A percentile compares a stretch with the other conserved stretches of the same genome.
These are phyloP conservation scores for Trichosporon asahii DNA, from an alignment of 1,284 basidiomycete genomes.

Conservation along the genomic window DNA sequence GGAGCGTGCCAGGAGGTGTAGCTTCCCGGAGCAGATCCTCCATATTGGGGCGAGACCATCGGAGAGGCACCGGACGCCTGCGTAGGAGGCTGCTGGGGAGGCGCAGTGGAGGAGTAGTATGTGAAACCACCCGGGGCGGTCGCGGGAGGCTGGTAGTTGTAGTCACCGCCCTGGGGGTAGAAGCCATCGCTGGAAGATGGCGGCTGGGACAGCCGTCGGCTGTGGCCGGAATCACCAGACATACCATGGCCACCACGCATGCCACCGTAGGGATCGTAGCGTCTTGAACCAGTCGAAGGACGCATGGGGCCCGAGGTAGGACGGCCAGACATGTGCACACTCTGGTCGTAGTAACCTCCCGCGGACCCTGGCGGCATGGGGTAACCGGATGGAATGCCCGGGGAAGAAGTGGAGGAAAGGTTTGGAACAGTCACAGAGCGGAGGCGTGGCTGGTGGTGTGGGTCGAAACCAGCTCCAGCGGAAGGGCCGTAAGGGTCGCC, in stretches of 20 bases:
- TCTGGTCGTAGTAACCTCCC: conserved; percentile 20
- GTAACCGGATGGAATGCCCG: conserved; percentile 12
- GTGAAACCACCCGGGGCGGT: conserved; percentile 22
- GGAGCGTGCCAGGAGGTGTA: conserved; percentile 22
- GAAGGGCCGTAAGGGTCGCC: conserved; percentile 16
- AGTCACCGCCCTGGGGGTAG: conserved; percentile 18
- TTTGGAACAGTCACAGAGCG: conserved; percentile 20
- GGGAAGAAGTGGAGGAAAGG: conserved; percentile 4
- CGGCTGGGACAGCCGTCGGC: conserved; percentile 21
- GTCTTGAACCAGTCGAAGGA: conserved; percentile 13
- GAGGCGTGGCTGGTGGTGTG: conserved; percentile 19
- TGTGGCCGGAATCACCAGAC: conserved; percentile 18
- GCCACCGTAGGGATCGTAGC: conserved; percentile 23
- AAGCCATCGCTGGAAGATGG: conserved; percentile 15
- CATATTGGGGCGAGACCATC: conserved; percentile 18
- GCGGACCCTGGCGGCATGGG: conserved; percentile 15
- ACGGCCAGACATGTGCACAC: conserved; percentile 6
- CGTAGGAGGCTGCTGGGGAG: conserved; percentile 9
- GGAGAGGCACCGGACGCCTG: conserved; percentile 22
- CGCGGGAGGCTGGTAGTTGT: conserved; percentile 28
- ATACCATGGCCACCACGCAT: neutral
- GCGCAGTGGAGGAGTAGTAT: conserved; percentile 14
- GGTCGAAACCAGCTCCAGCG: conserved; percentile 11
- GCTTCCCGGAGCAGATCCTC: neutral
- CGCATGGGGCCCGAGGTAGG: conserved; percentile 16